phyloP scores from a whole-genome alignment of 2,329 filamentous ascomycete species.

The Cladosporium sp. region DNA sequence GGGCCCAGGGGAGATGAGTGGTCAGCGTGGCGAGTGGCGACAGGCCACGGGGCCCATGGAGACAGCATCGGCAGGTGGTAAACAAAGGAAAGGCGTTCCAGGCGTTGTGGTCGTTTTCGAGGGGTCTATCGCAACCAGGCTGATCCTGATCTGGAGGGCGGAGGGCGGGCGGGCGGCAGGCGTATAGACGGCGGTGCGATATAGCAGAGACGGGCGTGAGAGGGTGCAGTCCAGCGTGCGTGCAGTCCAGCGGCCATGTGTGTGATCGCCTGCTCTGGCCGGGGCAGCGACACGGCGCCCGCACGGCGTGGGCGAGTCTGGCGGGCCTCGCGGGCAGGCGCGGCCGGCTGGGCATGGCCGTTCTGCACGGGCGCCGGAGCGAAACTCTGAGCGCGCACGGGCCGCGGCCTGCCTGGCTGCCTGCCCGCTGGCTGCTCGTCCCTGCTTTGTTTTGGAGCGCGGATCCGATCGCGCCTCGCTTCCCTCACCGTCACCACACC shows the following conservation, averaged over 20 bases:
- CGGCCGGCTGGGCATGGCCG: too few relatives aligned
- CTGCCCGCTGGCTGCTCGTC: background rate
- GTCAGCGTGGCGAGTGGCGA: background rate
- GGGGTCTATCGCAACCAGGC: constrained; percentile 2
- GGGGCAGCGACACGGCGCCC: background rate
- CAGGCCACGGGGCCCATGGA: background rate
- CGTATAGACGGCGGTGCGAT: background rate
- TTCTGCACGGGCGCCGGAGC: too few relatives aligned
- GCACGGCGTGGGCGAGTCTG: background rate
- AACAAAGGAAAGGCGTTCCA: background rate
- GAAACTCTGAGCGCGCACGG: background rate
- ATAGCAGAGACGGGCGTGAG: background rate
- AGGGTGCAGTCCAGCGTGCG: background rate
- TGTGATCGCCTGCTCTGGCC: background rate
- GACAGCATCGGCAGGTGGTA: constrained; percentile 5
- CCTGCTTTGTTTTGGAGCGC: constrained; percentile 8
- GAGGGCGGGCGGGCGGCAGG: background rate
- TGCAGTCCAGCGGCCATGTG: too few relatives aligned
- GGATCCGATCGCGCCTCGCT: background rate
- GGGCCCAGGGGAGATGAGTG: background rate
- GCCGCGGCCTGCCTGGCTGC: background rate
- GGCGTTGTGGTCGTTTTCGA: constrained; percentile 6
- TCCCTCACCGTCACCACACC: background rate
- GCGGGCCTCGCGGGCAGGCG: too few relatives aligned
- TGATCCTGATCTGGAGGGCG: background rate